A percentile compares a stretch with the other conserved stretches of the same genome.
These are phyloP conservation scores for Zymoseptoria passerinii DNA, from an alignment of 2,329 filamentous ascomycete species.

Conservation along the genomic window DNA sequence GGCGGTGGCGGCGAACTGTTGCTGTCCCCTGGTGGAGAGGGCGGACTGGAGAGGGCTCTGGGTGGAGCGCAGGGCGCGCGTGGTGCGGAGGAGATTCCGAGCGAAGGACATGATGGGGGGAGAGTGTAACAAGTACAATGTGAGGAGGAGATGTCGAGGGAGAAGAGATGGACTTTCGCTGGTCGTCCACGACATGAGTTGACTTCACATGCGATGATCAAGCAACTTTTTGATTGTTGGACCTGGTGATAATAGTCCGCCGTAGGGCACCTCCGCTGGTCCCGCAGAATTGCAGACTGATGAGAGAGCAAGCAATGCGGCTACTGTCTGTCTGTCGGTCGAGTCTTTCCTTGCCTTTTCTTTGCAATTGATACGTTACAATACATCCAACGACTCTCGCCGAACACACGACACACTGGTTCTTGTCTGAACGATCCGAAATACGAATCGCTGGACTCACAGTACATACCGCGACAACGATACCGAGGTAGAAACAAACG, in stretches of 20 bases:
- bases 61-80: conserved; percentile 61
- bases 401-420: too few relatives aligned
- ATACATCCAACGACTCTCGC: too few relatives aligned
- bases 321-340: too few relatives aligned
- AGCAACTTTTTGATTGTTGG: background rate
- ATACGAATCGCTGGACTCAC: background rate
- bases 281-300: background rate
- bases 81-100: conserved; percentile 75
- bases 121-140: conserved; percentile 3
- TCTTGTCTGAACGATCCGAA: too few relatives aligned
- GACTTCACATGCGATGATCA: background rate
- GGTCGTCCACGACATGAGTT: background rate
- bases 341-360: too few relatives aligned
- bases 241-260: background rate
- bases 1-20: conserved; percentile 57
- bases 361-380: too few relatives aligned
- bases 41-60: conserved; percentile 71
- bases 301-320: too few relatives aligned
- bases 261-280: background rate
- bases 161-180: background rate
- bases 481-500: background rate
- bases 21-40: conserved; percentile 54
- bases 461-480: background rate
- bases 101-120: conserved; percentile 61
- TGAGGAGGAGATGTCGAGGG: conserved; percentile 3